These are phyloP conservation scores for Martensiomyces pterosporus DNA, from an alignment of 192 early-diverging fungal genomes.

Conservation along the genomic window DNA sequence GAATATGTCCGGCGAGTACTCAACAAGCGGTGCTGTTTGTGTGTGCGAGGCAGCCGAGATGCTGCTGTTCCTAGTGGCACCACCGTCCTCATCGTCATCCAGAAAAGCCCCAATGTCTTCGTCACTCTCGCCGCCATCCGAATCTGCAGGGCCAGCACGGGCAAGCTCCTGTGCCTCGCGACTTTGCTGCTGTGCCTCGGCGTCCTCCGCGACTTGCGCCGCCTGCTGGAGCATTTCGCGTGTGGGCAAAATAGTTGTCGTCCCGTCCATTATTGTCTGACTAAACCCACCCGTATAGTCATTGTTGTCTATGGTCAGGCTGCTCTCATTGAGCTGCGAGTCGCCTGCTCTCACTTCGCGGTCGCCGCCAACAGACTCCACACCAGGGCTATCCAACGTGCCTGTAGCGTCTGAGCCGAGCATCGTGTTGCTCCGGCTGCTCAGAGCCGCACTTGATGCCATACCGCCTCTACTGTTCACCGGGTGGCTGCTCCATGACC, in stretches of 20 bases:
- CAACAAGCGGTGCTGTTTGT: conserved; percentile 7
- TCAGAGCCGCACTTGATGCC: neutral
- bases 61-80: too few species aligned
- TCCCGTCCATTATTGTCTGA: conserved; percentile 30
- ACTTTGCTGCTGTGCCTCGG: neutral
- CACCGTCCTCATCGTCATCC: conserved; percentile 3
- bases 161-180: too few species aligned
- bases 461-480: neutral
- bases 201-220: conserved; percentile 19
- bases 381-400: conserved; percentile 19
- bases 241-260: conserved; percentile 41
- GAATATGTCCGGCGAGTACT: conserved; percentile 19
- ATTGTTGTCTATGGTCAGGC: conserved; percentile 16
- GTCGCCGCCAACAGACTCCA: conserved; percentile 1
- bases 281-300: conserved; percentile 6
- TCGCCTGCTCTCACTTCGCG: conserved; percentile 4
- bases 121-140: too few species aligned
- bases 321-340: conserved; percentile 25
- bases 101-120: too few species aligned
- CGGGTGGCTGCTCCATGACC: conserved; percentile 8
- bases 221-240: conserved; percentile 48
- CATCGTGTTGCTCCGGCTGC: conserved; percentile 4
- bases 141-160: too few species aligned
- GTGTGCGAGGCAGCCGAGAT: too few species aligned
- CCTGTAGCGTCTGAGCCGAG: conserved; percentile 31